Evolutionary conservation across 2,329 filamentous ascomycete genomes (phyloP).

Genomic region (Aspergillus hiratsukae): DNA sequence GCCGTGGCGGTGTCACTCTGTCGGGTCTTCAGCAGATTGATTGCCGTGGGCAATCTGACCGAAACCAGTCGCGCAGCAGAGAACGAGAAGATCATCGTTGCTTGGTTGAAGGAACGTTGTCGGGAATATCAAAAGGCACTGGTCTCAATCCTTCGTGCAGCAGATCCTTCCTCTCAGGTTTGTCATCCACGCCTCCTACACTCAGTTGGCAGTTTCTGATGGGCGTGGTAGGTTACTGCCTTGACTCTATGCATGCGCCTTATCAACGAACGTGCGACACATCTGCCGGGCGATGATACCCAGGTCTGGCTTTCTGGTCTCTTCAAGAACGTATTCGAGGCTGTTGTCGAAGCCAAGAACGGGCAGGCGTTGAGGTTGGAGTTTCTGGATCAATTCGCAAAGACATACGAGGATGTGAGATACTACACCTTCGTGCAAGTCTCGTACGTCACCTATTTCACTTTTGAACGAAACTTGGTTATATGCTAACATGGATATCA

Average conservation of each 20-base stretch:
- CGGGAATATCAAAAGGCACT: constrained; percentile 65
- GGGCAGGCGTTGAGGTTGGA: constrained; percentile 61
- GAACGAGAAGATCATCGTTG: constrained; percentile 67
- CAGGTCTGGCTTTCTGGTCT: constrained; percentile 66
- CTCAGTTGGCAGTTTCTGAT: constrained; percentile 2
- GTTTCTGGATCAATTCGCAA: constrained; percentile 73
- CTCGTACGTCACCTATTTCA: constrained; percentile 50
- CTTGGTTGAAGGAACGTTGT: constrained; percentile 74
- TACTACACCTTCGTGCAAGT: constrained; percentile 76
- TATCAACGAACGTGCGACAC: constrained; percentile 71
- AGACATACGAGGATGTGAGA: constrained; percentile 76
- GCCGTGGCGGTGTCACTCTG: constrained; percentile 77
- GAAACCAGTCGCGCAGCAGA: constrained; percentile 63
- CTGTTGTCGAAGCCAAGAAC: constrained; percentile 56
- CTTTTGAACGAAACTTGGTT: background rate
- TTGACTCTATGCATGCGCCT: constrained; percentile 78
- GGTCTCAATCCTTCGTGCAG: constrained; percentile 55
- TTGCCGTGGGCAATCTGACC: constrained; percentile 67
- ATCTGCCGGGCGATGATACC: constrained; percentile 57
- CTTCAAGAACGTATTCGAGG: constrained; percentile 61
- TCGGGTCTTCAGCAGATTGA: constrained; percentile 76
- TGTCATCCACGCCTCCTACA: constrained; percentile 4
- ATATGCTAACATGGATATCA: constrained; percentile 9
- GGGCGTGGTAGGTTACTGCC: constrained; percentile 54
- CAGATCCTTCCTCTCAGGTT: constrained; percentile 54